phyloP scores from a whole-genome alignment of 2,329 filamentous ascomycete genomes.

The Nemania diffusa region DNA sequence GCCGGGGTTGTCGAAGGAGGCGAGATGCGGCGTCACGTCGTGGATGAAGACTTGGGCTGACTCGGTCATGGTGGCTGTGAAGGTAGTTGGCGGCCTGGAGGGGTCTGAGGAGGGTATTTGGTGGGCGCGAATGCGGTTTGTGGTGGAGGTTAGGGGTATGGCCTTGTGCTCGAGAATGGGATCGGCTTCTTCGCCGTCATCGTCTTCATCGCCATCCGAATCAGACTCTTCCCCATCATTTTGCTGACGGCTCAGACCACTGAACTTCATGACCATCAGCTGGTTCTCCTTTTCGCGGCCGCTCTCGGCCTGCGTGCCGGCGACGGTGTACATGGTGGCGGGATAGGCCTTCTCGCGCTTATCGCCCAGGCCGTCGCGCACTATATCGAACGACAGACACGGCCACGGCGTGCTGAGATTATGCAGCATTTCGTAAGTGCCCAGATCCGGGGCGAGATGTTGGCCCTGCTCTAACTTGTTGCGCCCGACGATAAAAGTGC shows the following conservation, averaged over 20 bases:
- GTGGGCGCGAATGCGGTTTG: conserved; percentile 91
- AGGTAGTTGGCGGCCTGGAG: conserved; percentile 78
- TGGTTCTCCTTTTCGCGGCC: conserved; percentile 85
- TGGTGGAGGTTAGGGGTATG: conserved; percentile 86
- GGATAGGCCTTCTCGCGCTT: conserved; percentile 88
- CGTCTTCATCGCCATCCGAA: conserved; percentile 70
- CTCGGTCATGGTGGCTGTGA: conserved; percentile 94
- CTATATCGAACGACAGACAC: conserved; percentile 93
- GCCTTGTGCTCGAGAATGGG: conserved; percentile 93
- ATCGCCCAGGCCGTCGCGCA: conserved; percentile 86
- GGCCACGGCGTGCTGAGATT: conserved; percentile 95
- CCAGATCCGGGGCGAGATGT: conserved; percentile 87
- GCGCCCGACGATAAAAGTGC: conserved; percentile 94
- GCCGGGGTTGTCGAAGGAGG: conserved; percentile 90
- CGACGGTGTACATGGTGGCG: conserved; percentile 92
- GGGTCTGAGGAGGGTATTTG: conserved; percentile 79
- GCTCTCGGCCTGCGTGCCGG: conserved; percentile 90
- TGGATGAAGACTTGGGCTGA: conserved; percentile 89
- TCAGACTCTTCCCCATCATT: conserved; percentile 72
- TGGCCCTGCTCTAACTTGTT: conserved; percentile 92
- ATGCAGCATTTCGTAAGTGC: conserved; percentile 98
- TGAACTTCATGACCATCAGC: conserved; percentile 96
- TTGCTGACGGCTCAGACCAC: conserved; percentile 89
- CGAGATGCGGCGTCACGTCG: conserved; percentile 89
- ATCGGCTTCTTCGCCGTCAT: conserved; percentile 81